Evolutionary conservation across 148 eudicot species (phyloP).

Genomic region (Silene uniflora): DNA sequence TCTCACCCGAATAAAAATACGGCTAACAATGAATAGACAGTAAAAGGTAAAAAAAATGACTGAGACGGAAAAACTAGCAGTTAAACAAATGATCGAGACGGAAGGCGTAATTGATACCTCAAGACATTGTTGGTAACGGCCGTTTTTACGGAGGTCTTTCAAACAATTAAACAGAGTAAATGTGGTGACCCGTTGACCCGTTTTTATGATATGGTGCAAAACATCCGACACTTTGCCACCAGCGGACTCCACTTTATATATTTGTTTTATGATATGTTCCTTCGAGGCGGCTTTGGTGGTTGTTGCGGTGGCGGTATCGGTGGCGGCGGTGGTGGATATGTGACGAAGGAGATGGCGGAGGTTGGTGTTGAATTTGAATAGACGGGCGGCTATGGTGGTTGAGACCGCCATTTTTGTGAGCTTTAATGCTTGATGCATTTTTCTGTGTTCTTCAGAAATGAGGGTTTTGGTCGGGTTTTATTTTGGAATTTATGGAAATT

Average conservation of each 20-base stretch:
- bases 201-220: constrained; percentile 21
- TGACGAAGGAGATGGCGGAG: constrained; percentile 15
- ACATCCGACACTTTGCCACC: constrained; percentile 36
- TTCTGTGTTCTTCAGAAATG: neutral
- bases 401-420: constrained; percentile 7
- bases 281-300: neutral
- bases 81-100: too few species aligned
- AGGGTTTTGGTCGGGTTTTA: neutral
- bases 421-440: neutral
- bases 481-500: too few species aligned
- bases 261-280: constrained; percentile 30
- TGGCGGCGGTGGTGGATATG: constrained; percentile 22
- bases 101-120: constrained; percentile 30
- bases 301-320: constrained; percentile 16
- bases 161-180: constrained; percentile 17
- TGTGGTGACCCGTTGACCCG: neutral
- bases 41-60: too few species aligned
- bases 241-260: constrained; percentile 37
- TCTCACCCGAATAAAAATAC: too few species aligned
- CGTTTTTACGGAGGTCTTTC: constrained; percentile 41
- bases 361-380: constrained; percentile 12
- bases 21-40: too few species aligned
- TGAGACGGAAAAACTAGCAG: too few species aligned
- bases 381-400: neutral
- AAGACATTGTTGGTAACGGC: constrained; percentile 40